Base-by-base conservation (phyloP, 2,329 filamentous ascomycete genomes). In the Aspergillus calidoustus region DNA sequence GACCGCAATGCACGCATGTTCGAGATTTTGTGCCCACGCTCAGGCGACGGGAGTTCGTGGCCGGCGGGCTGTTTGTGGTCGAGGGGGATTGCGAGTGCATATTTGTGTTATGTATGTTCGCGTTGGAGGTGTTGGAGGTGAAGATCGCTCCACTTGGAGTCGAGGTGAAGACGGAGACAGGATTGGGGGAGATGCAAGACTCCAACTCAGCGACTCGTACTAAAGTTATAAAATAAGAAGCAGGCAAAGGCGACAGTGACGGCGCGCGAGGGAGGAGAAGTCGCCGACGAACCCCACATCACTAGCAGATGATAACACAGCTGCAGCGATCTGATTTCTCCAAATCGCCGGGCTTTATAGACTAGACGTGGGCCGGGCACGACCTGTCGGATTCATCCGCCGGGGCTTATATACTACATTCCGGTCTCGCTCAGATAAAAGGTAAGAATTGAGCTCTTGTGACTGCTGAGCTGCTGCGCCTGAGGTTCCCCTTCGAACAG, bases 1-100 rank as follows among this genome's bases (percentile, higher is more conserved):
- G 72, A 54, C 73, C 73, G 53, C 73, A 76, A 66, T 76, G 73
- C 48, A 68, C 57, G 63, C 73, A 76, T 53, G 74, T 70, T 41
- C 73, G 70, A 46, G 69, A 63, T 64, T 73, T 75, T 61, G 69
- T 68, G 60, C 64, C 71, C 62, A 65, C 66, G 34, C 65, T 68
- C n/a, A 67, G 64, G 52, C 67, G 68, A 59, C 73, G 73, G 56
- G 59, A 52, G 60, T 66, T 67, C 51, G 63, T 57, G 23, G 64
- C 54, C 15, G 56, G 57, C 6, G 48, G 49, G 59, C 65, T 71
- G 71, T 57, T 31, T 7, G 54, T 51, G 57, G 34, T 41, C 11
- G 72, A 68, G 48, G 57, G 44, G 15, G 72, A 69, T 63, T 73
- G 73, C 38, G 73, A 70, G 67, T 71, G 64, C 72, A 74, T 57